These are phyloP conservation scores for Aspergillus cristatus DNA, from an alignment of 495 filamentous ascomycete species.

Conservation along the genomic window DNA sequence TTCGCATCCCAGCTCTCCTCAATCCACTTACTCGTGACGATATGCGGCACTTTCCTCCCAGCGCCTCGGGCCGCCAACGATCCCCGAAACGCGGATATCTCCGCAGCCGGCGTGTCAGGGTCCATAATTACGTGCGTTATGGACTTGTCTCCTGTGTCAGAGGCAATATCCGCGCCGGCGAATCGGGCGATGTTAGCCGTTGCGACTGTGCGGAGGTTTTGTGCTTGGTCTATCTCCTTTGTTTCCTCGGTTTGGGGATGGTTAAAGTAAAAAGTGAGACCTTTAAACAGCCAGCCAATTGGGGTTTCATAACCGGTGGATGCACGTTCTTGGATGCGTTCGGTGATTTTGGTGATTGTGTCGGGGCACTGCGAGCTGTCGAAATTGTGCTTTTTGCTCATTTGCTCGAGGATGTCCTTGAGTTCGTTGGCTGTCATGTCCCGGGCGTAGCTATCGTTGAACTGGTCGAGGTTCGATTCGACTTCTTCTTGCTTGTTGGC, in stretches of 20 bases:
- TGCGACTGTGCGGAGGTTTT: constrained; percentile 13
- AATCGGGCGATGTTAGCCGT: constrained; percentile 49
- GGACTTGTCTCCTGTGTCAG: constrained; percentile 6
- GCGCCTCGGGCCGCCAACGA: constrained; percentile 16
- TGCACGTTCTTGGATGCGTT: constrained; percentile 42
- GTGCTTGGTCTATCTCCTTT: constrained; percentile 1
- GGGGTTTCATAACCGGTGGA: constrained; percentile 25
- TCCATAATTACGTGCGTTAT: constrained; percentile 31
- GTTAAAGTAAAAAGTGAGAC: constrained; percentile 49
- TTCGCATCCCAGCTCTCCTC: constrained; percentile 68
- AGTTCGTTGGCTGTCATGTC: constrained; percentile 62
- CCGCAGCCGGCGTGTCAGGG: constrained; percentile 8
- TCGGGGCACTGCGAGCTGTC: constrained; percentile 14
- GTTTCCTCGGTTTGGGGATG: background rate
- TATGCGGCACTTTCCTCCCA: constrained; percentile 47
- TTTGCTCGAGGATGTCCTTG: constrained; percentile 36
- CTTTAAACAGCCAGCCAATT: constrained; percentile 60
- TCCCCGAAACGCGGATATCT: constrained; percentile 21
- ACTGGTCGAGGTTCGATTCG: constrained; percentile 57
- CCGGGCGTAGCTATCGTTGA: constrained; percentile 74
- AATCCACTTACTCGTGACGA: constrained; percentile 68
- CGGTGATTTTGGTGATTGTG: constrained; percentile 47
- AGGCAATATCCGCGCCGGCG: constrained; percentile 43
- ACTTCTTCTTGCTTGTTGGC: constrained; percentile 34
- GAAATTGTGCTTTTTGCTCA: constrained; percentile 27